Evolutionary conservation across 2,329 filamentous ascomycete genomes (phyloP), one percentile per base, ranked within the genome.

Genomic region (Thielaviopsis punctulata): DNA sequence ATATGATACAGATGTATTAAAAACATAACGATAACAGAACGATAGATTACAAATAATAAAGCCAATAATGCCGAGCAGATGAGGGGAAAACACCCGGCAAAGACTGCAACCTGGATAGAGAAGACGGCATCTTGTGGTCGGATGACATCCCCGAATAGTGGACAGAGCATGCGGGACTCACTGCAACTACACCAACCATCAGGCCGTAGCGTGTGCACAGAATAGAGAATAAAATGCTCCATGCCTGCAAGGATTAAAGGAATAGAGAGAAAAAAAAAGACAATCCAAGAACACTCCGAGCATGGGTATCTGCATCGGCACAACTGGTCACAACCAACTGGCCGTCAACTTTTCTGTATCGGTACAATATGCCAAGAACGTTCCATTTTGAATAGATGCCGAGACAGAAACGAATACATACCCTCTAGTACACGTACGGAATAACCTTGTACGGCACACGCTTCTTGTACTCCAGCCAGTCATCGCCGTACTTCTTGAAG

Each of bases 391-490:
- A n/a, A n/a, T n/a, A n/a, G n/a, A n/a, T n/a, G n/a, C n/a, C n/a
- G n/a, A n/a, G n/a, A n/a, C n/a, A n/a, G n/a, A n/a, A n/a, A n/a
- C n/a, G n/a, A n/a, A n/a, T n/a, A n/a, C n/a, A n/a, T n/a, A n/a
- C n/a, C n/a, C n/a, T n/a, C n/a, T 64, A 95, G 68, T 95, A 95
- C 18, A 95, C 70, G 33, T 84, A 84, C 5, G 90, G 90, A 41
- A 95, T 68, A 59, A 96, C 93, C 62, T 82, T 77, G 66, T 77
- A 95, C 55, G 74, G 79, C 45, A 95, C 90, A 62, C 80, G 75
- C 66, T 81, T 79, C 66, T 84, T 88, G 68, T 95, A 96, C 67
- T 79, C 77, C 57, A 88, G 79, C 89, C 90, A 96, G 63, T 95
- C 88, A 59, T 81, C 81, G 23, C 89, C 89, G 62, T 96, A 96